Base-by-base conservation (phyloP, 352 stramenopile species). In the Pseudoperonospora humuli region DNA sequence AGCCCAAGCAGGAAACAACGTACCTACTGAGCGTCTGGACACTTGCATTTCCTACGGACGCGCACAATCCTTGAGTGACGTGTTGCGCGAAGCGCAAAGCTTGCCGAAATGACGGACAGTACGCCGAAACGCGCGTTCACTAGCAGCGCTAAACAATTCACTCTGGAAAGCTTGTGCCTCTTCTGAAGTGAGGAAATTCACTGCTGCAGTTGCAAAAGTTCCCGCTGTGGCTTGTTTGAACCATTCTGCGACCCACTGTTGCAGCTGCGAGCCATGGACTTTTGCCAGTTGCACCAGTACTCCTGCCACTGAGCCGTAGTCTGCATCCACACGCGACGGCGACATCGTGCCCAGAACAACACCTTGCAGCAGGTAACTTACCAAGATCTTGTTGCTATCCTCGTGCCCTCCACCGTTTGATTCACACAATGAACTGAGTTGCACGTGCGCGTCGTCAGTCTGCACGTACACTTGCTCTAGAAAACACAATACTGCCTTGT, bases 401-500 rank as follows among this genome's bases (percentile, higher is more conserved):
- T 51, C 46, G 17, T 27, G 45, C 17, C 15, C 34, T 15, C 15
- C 21, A 21, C 39, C 38, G 33, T 36, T 52, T n/a, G 23, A 43
- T 23, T 33, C 29, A 47, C 59, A 68, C 26, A 64, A 45, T 23
- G 45, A 49, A 26, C 39, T 45, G 6, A 70, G 47, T 9, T 57
- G 57, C 9, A 57, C 42, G 10, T 35, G 31, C n/a, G 40, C 37
- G 18, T 49, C 17, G 8, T 58, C 29, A 14, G 50, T 28, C 24
- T 67, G 48, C 26, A 36, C 39, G 19, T 67, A 64, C 4, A 64
- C 45, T 54, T 70, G 49, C 44, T 98, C 86, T 13, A 98, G 37
- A 63, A 97, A 98, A 49, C 81, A 95, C 20, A 98, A 50, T 23
- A 91, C 92, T 10, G 81, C 91, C 49, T 95, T 95, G 54, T 97